Evolutionary conservation across 176 grass and related monocot species (phyloP).

Genomic region (Oryza meyeriana): DNA sequence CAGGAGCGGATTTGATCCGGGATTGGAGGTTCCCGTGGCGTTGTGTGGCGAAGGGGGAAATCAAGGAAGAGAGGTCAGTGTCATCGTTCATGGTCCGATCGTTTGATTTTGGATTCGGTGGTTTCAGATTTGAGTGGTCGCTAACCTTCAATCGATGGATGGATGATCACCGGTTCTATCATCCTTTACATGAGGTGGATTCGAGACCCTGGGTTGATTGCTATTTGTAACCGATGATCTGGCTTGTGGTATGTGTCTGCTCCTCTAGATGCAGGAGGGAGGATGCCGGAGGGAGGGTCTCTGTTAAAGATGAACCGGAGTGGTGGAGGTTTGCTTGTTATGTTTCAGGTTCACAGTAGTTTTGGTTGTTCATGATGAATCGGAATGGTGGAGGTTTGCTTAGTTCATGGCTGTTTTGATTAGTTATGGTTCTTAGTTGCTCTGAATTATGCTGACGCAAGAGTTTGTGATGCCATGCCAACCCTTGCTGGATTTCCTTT

Average conservation of each 20-base stretch:
- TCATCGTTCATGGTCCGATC: background rate
- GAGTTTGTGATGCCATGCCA: background rate
- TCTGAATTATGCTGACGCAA: background rate
- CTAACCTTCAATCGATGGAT: background rate
- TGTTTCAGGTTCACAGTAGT: background rate
- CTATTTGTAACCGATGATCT: background rate
- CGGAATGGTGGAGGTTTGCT: no score
- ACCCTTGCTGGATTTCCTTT: background rate
- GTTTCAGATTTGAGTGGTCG: conserved; percentile 1
- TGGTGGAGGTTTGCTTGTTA: background rate
- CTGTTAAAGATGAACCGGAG: no score
- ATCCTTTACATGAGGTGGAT: background rate
- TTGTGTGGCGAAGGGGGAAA: background rate
- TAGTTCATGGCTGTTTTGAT: no score
- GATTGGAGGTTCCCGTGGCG: background rate
- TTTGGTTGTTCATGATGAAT: no score
- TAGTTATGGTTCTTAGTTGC: background rate
- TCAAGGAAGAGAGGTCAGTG: conserved; percentile 39
- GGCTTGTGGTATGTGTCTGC: background rate
- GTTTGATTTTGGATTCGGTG: conserved; percentile 20
- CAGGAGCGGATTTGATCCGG: background rate
- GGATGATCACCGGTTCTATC: background rate
- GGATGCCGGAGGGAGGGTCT: no score
- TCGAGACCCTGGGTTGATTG: background rate
- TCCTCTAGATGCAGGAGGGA: background rate